Evolutionary conservation across 2,329 filamentous ascomycete species (phyloP), one percentile per base, ranked within the genome.

Genomic region (Elsinoe batatas): DNA sequence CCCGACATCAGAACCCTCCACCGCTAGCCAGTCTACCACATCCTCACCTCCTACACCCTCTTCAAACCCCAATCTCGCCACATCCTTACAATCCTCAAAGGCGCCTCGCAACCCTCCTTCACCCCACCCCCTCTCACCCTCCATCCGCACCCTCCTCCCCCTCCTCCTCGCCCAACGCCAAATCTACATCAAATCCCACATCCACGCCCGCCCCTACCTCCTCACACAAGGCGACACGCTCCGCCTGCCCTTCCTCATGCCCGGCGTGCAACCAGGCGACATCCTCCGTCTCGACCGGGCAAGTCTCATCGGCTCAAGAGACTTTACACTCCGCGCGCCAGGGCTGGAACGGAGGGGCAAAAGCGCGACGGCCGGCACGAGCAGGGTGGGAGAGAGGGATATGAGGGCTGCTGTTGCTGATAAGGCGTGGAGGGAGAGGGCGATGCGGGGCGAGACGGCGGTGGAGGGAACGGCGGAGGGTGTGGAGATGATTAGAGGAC

Each of bases 221-320:
- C 79, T 93, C 61, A 90, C 86, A 5, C 63, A 67, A 54, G 75
- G 75, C 62, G 75, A 78, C 59, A 73, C 69, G 0, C 47, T 78
- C 5, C 74, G 75, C 12, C 68, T 78, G 10, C 75, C 75, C 2
- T 78, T 77, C 65, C 68, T 71, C 15, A 77, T 77, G 74, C 70
- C 71, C 18, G 64, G 69, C 57, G 74, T 76, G 38, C 64, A 69
- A 57, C 84, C 90, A 0, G 93, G 93, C 30, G 91, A 97, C 68
- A 76, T 94, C 36, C 77, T 98, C 58, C 87, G 91, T 5, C 79
- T 98, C 57, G 91, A 95, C 73, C 85, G 90, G 56, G 93, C 90
- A 20, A 85, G 82, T 38, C 76, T 85, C 54, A 74, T 98, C 43
- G 93, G 93, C 26, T 91, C 85, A 62, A 80, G 93, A 60, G 91